These are phyloP conservation scores for Thinopyrum obtusiflorum DNA, from an alignment of 202 grass and related monocot species.

Conservation along the genomic window DNA sequence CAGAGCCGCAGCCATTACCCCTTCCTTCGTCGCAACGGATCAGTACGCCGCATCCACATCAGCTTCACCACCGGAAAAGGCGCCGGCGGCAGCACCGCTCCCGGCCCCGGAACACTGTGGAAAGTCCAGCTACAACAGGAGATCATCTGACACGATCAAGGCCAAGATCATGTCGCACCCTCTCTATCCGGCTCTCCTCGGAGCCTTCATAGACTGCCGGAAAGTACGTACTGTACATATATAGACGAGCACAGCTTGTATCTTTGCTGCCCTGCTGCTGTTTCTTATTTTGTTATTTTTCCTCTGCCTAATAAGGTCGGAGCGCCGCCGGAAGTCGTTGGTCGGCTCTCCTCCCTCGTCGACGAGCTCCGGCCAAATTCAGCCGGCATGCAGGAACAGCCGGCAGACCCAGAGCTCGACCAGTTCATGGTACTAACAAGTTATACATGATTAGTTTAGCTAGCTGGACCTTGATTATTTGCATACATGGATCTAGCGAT, in stretches of 20 bases:
- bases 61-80: neutral
- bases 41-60: neutral
- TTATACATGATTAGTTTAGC: neutral
- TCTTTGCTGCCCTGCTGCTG: neutral
- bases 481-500: neutral
- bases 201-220: conserved; percentile 71
- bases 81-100: neutral
- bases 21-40: conserved; percentile 27
- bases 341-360: conserved; percentile 49
- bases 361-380: conserved; percentile 37
- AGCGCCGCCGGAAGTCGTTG: conserved; percentile 58
- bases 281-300: neutral
- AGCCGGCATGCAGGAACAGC: neutral
- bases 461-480: neutral
- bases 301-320: conserved; percentile 43
- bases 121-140: neutral
- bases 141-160: conserved; percentile 42
- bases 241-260: neutral
- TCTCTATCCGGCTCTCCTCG: conserved; percentile 62
- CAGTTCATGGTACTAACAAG: conserved; percentile 71
- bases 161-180: conserved; percentile 61
- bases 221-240: conserved; percentile 33
- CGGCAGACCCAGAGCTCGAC: conserved; percentile 68
- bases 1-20: neutral
- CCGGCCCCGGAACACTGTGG: neutral